Percentiles rank a stretch among this genome's conserved stretches.
Evolutionary conservation across 768 basidiomycete genomes (phyloP).

Genomic region (Pleurotus salmoneostramineus): DNA sequence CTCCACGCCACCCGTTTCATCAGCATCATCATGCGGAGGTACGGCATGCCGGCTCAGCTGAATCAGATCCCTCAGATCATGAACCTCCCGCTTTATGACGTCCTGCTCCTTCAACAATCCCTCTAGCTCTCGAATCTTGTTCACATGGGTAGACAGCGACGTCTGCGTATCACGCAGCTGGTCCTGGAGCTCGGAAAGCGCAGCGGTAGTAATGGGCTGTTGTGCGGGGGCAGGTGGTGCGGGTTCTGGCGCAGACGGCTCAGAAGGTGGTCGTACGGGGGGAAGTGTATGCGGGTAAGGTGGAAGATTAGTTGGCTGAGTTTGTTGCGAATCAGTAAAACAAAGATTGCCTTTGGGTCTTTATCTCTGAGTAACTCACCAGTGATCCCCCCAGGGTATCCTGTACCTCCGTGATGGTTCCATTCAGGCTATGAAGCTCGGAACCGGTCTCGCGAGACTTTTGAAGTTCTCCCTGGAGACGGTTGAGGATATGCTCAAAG

Average conservation of each 20-base stretch:
- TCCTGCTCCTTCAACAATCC: conserved; percentile 83
- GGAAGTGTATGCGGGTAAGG: conserved; percentile 66
- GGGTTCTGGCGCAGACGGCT: conserved; percentile 21
- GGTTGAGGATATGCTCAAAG: conserved; percentile 88
- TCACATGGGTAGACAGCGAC: conserved; percentile 71
- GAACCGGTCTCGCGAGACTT: conserved; percentile 92
- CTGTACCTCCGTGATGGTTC: conserved; percentile 85
- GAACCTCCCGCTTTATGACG: conserved; percentile 72
- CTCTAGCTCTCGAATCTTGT: conserved; percentile 81
- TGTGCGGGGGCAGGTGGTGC: conserved; percentile 18
- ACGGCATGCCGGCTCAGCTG: conserved; percentile 29
- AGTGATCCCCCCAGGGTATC: conserved; percentile 84
- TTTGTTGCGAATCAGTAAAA: background rate
- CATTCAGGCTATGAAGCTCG: conserved; percentile 74
- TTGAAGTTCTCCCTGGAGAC: conserved; percentile 90
- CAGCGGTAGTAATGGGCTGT: conserved; percentile 17
- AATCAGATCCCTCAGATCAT: conserved; percentile 65
- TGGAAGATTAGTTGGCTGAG: conserved; percentile 56
- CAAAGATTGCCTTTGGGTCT: background rate
- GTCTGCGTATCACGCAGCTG: conserved; percentile 85
- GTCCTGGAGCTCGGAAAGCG: conserved; percentile 63
- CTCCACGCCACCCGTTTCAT: conserved; percentile 41
- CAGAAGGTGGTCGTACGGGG: conserved; percentile 53
- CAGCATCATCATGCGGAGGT: conserved; percentile 16
- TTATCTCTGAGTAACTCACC: conserved; percentile 38